Evolutionary conservation across 2,329 filamentous ascomycete species (phyloP).

Genomic region (Conoideocrella luteorostrata): DNA sequence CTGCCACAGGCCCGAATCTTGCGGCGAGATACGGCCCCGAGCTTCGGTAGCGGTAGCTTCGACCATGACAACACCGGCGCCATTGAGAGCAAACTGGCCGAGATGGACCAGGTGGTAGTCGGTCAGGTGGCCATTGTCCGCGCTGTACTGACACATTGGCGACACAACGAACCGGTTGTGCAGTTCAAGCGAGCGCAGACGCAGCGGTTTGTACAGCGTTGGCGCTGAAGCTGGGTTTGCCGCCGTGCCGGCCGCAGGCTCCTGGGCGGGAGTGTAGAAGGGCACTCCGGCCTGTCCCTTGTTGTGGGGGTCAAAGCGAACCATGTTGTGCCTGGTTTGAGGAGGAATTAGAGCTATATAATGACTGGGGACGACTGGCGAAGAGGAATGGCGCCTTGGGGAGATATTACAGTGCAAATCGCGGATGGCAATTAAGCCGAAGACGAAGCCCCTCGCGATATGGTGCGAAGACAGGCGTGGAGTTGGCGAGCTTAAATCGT

Average conservation of each 20-base stretch:
- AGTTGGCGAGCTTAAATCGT: too few species aligned
- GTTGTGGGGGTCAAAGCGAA: constrained; percentile 19
- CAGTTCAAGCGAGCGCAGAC: constrained; percentile 45
- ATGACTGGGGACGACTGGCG: too few species aligned
- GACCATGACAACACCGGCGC: constrained; percentile 65
- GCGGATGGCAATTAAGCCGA: too few species aligned
- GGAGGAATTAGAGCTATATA: not conserved
- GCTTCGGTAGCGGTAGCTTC: constrained; percentile 73
- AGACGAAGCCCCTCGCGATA: too few species aligned
- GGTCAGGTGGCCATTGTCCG: constrained; percentile 60
- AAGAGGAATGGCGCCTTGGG: too few species aligned
- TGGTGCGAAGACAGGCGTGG: too few species aligned
- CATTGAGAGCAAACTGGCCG: constrained; percentile 69
- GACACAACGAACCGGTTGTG: constrained; percentile 52
- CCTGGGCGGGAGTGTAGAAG: constrained; percentile 50
- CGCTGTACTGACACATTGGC: constrained; percentile 57
- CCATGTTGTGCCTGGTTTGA: constrained; percentile 1
- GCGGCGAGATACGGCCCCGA: constrained; percentile 75
- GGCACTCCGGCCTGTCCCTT: constrained; percentile 38
- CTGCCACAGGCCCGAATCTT: constrained; percentile 75
- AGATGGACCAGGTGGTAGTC: constrained; percentile 70
- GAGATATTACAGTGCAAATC: too few species aligned
- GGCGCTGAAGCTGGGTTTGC: constrained; percentile 34
- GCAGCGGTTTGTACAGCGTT: constrained; percentile 51
- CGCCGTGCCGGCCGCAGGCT: constrained; percentile 43